phyloP scores from a whole-genome alignment of 345 rosid genomes.

The Camelina hispida region DNA sequence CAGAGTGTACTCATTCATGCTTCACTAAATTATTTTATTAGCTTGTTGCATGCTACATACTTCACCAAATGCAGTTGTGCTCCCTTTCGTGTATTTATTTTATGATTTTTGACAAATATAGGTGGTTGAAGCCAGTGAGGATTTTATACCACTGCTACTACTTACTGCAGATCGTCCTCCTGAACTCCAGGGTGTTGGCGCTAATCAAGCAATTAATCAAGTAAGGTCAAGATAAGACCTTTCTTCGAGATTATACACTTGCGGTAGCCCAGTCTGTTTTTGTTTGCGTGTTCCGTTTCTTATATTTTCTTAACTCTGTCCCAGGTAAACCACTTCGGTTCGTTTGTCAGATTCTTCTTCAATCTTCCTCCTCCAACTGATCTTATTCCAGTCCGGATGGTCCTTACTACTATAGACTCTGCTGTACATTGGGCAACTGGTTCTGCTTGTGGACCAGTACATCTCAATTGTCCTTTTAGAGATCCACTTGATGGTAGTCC shows the following conservation, averaged over 20 bases:
- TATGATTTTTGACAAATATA: slow-evolving; percentile 41
- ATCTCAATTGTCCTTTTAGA: slow-evolving; percentile 90
- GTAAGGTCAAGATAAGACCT: slow-evolving; percentile 47
- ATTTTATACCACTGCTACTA: slow-evolving; percentile 82
- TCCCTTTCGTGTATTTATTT: slow-evolving; percentile 16
- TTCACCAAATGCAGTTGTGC: slow-evolving; percentile 14
- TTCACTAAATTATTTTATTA: slow-evolving; percentile 14
- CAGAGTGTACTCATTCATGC: slow-evolving; percentile 46
- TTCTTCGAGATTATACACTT: slow-evolving; percentile 19
- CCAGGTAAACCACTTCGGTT: slow-evolving; percentile 92
- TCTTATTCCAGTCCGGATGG: slow-evolving; percentile 78
- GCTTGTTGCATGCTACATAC: slow-evolving; percentile 15
- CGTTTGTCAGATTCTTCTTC: slow-evolving; percentile 89
- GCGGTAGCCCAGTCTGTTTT: slow-evolving; percentile 2
- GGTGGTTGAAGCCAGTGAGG: slow-evolving; percentile 99
- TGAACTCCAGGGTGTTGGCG: slow-evolving; percentile 91
- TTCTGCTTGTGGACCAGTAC: slow-evolving; percentile 86
- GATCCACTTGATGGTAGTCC: slow-evolving; percentile 79
- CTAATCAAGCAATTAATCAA: slow-evolving; percentile 95
- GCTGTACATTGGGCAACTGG: slow-evolving; percentile 82
- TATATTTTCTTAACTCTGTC: slow-evolving; percentile 23
- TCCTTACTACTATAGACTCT: slow-evolving; percentile 86
- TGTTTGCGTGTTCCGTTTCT: slow-evolving; percentile 21
- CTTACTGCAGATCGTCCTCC: slow-evolving; percentile 98
- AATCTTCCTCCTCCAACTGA: slow-evolving; percentile 86